Conservation (phyloP, 2,329 filamentous ascomycete genomes). For the Cladosporium phlei region DNA sequence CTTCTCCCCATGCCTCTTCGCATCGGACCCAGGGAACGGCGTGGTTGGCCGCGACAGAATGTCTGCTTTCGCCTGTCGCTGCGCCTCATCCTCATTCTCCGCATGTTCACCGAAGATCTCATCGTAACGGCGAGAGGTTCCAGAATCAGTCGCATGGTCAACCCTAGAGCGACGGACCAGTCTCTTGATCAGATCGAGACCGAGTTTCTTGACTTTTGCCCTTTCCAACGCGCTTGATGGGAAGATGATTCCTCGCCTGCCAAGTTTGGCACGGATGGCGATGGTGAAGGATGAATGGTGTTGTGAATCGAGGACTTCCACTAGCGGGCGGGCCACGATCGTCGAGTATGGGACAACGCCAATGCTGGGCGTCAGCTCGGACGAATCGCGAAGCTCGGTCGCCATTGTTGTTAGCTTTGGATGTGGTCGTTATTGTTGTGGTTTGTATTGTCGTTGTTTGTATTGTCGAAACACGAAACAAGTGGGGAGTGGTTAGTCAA, state of each 20-base stretch:
- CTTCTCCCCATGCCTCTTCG: not conserved
- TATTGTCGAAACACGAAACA: no score
- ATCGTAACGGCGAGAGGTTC: not conserved
- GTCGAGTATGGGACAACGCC: not conserved
- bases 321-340: not conserved
- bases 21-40: not conserved
- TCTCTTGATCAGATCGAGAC: not conserved
- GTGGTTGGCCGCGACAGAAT: not conserved
- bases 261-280: not conserved
- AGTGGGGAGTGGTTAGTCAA: no score
- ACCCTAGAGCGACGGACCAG: not conserved
- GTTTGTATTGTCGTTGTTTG: no score
- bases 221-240: not conserved
- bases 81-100: not conserved
- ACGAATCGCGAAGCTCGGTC: no score
- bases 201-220: not conserved
- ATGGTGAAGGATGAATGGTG: not conserved
- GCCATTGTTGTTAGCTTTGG: no score
- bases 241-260: not conserved
- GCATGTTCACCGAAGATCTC: conserved; percentile 1
- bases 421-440: no score
- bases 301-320: not conserved
- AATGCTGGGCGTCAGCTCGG: not conserved
- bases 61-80: not conserved
- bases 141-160: not conserved